These are phyloP conservation scores for Nicotiana sylvestris DNA, from an alignment of 257 asterid genomes.

Conservation along the genomic window DNA sequence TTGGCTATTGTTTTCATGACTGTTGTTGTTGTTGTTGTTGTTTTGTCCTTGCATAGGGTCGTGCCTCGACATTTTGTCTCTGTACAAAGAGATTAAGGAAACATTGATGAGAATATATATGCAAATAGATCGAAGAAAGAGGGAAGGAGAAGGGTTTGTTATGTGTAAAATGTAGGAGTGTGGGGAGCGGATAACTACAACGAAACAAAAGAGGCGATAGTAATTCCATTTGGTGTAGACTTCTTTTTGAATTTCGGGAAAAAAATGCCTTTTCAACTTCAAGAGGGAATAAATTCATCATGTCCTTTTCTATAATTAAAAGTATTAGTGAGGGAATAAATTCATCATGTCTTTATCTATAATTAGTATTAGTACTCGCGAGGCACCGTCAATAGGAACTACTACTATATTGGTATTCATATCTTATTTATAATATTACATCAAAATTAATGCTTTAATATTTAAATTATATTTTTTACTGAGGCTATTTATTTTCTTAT, in stretches of 20 bases:
- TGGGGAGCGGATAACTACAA: background rate
- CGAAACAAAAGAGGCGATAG: background rate
- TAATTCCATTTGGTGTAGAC: background rate
- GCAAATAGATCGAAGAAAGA: background rate
- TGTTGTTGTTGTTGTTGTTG: background rate
- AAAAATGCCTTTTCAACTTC: background rate
- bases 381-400: too few species aligned
- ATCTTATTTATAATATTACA: too few species aligned
- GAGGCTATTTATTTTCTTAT: too few species aligned
- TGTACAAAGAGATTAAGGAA: background rate
- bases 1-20: background rate
- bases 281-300: background rate
- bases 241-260: constrained; percentile 1
- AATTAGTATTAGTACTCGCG: too few species aligned
- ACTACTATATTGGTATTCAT: too few species aligned
- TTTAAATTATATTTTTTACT: too few species aligned
- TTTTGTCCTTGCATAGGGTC: background rate
- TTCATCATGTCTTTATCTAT: background rate
- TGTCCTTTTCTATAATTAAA: background rate
- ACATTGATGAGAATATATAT: background rate
- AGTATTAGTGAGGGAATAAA: background rate
- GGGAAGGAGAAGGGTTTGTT: background rate
- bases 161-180: background rate
- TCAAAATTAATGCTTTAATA: too few species aligned
- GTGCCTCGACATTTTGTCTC: background rate